phyloP scores from a whole-genome alignment of 768 basidiomycete species.

The Neoboletus magnificus region DNA sequence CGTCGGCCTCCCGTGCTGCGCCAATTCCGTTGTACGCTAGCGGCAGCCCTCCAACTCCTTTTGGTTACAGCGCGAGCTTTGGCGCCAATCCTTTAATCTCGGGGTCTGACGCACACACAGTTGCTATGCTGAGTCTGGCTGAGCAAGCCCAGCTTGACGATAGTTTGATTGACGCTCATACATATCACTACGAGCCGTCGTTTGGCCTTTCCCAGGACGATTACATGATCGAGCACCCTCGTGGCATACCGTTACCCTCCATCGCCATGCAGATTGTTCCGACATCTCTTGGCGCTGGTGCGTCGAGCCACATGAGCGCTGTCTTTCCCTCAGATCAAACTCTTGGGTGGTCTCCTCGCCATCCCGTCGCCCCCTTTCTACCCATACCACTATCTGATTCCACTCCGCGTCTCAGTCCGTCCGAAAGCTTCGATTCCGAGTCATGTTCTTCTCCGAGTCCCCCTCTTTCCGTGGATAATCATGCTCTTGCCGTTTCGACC shows the following conservation, averaged over 20 bases:
- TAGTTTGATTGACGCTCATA: constrained; percentile 3
- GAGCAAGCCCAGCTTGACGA: not conserved
- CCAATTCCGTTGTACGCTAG: not conserved
- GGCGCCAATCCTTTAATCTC: not conserved
- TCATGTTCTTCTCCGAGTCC: not conserved
- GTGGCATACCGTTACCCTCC: not conserved
- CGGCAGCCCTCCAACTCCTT: not conserved
- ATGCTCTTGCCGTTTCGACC: not conserved
- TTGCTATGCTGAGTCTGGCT: constrained; percentile 2
- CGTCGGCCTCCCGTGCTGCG: not conserved
- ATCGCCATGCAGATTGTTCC: constrained; percentile 7
- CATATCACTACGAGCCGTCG: not conserved
- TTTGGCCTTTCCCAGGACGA: not conserved
- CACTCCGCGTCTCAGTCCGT: not conserved
- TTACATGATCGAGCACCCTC: not conserved
- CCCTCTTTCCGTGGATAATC: not conserved
- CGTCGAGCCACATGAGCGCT: not conserved
- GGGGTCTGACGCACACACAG: not conserved
- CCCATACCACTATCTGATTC: not conserved
- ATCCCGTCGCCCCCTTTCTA: not conserved
- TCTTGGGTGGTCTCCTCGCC: not conserved
- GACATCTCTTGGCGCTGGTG: not conserved
- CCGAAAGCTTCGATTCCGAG: not conserved
- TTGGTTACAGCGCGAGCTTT: not conserved
- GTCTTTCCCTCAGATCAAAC: not conserved